Evolutionary conservation across 768 basidiomycete species (phyloP), one percentile per base, ranked within the genome.

Genomic region (Pluteus cervinus): DNA sequence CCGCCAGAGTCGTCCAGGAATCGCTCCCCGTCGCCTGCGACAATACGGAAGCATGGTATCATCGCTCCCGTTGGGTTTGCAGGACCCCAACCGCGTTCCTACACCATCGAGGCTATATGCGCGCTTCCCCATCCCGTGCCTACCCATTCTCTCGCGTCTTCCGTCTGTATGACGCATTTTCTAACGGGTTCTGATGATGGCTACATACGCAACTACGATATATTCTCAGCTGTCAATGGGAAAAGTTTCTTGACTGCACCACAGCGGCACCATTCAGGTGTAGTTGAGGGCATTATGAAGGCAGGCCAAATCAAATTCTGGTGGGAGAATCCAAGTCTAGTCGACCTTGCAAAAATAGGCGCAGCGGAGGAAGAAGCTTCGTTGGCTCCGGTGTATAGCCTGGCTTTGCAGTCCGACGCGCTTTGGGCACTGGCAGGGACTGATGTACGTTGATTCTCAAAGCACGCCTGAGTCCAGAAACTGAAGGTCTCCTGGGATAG

Each of bases 151-250:
- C 75, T 97, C 9, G 86, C 91, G 7, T 70, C 85, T 3, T 91
- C 90, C 1, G 60, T 75, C 18, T 94, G 92, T 60, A 79, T 93
- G 75, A 79, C 86, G 14, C 88, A 92, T 54, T 66, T 96, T 15
- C 58, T 94, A 22, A 93, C 93, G 10, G 92, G 92, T 24, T 88
- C 86, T 9, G 86, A 94, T 47, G 92, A 97, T 55, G 93, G 92
- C 7, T 92, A 89, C 48, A 84, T 97, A 29, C 78, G 92, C 24
- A 76, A 88, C 63, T 97, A 93, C 61, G 90, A 97, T 57, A 76
- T 94, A 33, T 96, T 89, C 60, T 56, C 83, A 26, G 79, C 86
- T 25, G 82, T 90, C 26, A 97, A 97, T 55, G 81, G 91, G 39
- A 86, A 87, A 53, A 76, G 76, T 24, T 82, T 88, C 49, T 70